A percentile compares a stretch with the other conserved stretches of the same genome.
phyloP scores from a whole-genome alignment of 2,329 filamentous ascomycete genomes.

The Periconia sp. region DNA sequence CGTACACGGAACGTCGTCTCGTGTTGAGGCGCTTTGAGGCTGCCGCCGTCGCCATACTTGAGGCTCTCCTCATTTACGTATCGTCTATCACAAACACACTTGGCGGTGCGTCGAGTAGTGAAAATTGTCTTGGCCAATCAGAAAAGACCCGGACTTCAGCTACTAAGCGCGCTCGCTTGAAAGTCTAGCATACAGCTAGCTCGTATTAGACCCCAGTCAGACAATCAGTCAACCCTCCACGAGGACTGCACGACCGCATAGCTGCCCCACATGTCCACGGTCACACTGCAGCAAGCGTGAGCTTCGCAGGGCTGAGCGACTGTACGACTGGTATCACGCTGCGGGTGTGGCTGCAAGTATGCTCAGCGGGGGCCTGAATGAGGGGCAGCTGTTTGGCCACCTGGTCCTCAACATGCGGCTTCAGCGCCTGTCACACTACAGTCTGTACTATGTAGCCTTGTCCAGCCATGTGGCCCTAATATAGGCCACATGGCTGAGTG shows the following conservation, averaged over 20 bases:
- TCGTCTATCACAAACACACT: too few relatives aligned
- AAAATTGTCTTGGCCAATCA: slow-evolving; percentile 12
- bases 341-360: background rate
- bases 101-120: too few relatives aligned
- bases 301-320: background rate
- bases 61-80: too few relatives aligned
- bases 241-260: background rate
- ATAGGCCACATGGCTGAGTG: slow-evolving; percentile 8
- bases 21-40: too few relatives aligned
- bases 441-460: background rate
- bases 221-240: slow-evolving; percentile 6
- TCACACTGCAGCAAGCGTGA: slow-evolving; percentile 5
- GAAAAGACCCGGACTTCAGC: slow-evolving; percentile 8
- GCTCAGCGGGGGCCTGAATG: background rate
- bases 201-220: slow-evolving; percentile 7
- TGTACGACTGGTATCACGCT: background rate
- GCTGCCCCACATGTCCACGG: background rate
- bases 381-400: background rate
- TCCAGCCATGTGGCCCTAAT: background rate
- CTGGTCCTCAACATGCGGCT: background rate
- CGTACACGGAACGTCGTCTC: too few relatives aligned
- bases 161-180: slow-evolving; percentile 6
- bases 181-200: slow-evolving; percentile 1
- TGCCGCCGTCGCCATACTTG: too few relatives aligned
- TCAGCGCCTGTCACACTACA: slow-evolving; percentile 1